These are phyloP conservation scores for Tetrahymena thermophila DNA, from an alignment of 73 alveolate species.

Conservation along the genomic window DNA sequence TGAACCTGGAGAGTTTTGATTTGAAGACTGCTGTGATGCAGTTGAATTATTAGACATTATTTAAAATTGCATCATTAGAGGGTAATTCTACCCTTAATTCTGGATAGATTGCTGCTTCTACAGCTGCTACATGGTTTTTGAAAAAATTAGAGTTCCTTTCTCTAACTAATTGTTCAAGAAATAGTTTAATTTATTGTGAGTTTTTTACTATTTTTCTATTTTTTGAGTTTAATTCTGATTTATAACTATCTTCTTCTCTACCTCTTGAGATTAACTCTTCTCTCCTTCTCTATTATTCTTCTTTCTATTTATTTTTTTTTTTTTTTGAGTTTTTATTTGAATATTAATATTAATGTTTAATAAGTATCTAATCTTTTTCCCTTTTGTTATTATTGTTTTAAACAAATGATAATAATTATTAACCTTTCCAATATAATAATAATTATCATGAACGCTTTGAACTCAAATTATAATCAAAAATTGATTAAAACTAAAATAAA, in stretches of 20 bases:
- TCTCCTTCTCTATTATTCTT: not conserved
- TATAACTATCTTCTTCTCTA: not conserved
- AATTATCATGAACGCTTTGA: not conserved
- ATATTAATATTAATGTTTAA: not conserved
- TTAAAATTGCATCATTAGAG: not conserved
- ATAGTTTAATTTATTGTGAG: not conserved
- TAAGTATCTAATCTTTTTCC: not conserved
- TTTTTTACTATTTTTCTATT: not conserved
- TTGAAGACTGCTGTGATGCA: not conserved
- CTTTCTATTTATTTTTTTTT: not conserved
- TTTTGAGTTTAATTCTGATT: not conserved
- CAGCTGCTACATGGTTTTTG: not conserved
- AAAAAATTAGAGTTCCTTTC: not conserved
- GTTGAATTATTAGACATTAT: not conserved
- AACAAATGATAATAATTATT: not conserved
- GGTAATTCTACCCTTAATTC: not conserved
- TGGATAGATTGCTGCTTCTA: not conserved
- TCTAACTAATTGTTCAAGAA: not conserved
- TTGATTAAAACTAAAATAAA: not conserved
- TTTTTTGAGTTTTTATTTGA: not conserved
- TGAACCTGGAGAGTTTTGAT: not conserved
- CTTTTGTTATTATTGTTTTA: not conserved
- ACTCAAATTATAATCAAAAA: not conserved
- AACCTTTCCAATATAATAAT: not conserved
- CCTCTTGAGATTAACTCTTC: not conserved